These are phyloP conservation scores for Macroventuria anomochaeta DNA, from an alignment of 2,329 filamentous ascomycete genomes.

Conservation along the genomic window DNA sequence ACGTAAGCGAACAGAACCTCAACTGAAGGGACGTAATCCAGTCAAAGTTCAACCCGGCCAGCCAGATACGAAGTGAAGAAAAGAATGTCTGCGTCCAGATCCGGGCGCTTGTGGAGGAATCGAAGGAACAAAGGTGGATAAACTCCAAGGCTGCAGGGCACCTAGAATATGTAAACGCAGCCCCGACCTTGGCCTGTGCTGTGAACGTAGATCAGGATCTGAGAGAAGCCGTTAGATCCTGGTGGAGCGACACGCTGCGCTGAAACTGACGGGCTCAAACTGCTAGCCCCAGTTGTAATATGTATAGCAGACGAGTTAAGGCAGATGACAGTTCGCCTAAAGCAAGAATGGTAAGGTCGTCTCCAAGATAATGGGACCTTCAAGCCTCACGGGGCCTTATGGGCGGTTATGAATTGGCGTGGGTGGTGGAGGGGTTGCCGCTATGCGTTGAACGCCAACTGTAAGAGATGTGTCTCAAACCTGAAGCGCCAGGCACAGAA, in stretches of 20 bases:
- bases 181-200: slow-evolving; percentile 29
- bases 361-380: background rate
- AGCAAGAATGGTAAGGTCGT: slow-evolving; percentile 23
- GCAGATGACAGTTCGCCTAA: slow-evolving; percentile 37
- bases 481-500: slow-evolving; percentile 49
- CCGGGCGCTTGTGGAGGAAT: slow-evolving; percentile 34
- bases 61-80: slow-evolving; percentile 51
- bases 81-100: slow-evolving; percentile 48
- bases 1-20: slow-evolving; percentile 39
- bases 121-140: slow-evolving; percentile 39
- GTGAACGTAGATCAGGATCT: slow-evolving; percentile 40
- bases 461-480: slow-evolving; percentile 50
- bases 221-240: slow-evolving; percentile 27
- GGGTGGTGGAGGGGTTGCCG: slow-evolving; percentile 23
- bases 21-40: slow-evolving; percentile 42
- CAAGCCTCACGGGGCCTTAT: slow-evolving; percentile 29
- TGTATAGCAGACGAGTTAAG: slow-evolving; percentile 41
- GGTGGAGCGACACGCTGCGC: slow-evolving; percentile 41
- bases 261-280: slow-evolving; percentile 51
- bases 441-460: slow-evolving; percentile 42
- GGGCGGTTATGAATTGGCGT: slow-evolving; percentile 25
- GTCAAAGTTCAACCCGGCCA: slow-evolving; percentile 51
- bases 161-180: slow-evolving; percentile 47
- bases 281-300: slow-evolving; percentile 32
- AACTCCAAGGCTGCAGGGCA: slow-evolving; percentile 41